A percentile compares a stretch with the other conserved stretches of the same genome.
Evolutionary conservation across 202 grass and related monocot species (phyloP).

Genomic region (Schoenoplectus triqueter): DNA sequence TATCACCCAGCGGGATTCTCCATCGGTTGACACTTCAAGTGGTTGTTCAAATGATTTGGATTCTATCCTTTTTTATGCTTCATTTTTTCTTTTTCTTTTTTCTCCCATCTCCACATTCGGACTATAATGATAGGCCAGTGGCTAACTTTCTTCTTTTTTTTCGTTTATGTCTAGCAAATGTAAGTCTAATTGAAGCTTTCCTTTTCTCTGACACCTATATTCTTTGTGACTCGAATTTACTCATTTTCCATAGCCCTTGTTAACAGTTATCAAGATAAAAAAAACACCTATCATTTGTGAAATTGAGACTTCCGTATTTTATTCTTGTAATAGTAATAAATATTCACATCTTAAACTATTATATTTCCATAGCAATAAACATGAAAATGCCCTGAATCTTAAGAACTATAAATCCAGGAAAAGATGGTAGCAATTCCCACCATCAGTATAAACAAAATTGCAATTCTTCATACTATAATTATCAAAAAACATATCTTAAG

Average conservation of each 20-base stretch:
- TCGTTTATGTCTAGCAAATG: neutral
- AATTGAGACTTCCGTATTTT: neutral
- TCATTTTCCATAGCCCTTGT: neutral
- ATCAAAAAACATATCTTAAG: conserved; percentile 9
- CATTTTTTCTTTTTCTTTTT: neutral
- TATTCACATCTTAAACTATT: conserved; percentile 3
- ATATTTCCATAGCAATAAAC: neutral
- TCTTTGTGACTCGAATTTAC: neutral
- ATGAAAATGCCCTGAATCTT: neutral
- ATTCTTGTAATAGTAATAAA: conserved; percentile 2
- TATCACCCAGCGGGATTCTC: too few relatives aligned
- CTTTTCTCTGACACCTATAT: neutral
- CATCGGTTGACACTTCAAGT: neutral
- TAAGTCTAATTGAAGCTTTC: neutral
- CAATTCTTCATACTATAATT: conserved; percentile 9
- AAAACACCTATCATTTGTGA: neutral
- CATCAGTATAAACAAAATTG: neutral
- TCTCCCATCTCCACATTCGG: neutral
- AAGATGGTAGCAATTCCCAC: neutral
- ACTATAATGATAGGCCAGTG: neutral
- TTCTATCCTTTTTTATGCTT: neutral
- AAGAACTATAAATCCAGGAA: neutral
- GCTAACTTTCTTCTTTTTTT: neutral
- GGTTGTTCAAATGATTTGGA: neutral
- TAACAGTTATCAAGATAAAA: conserved; percentile 1